Percentiles rank a stretch among this genome's conserved stretches.
phyloP scores from a whole-genome alignment of 495 filamentous ascomycete genomes.

The Rostrohypoxylon terebratum region DNA sequence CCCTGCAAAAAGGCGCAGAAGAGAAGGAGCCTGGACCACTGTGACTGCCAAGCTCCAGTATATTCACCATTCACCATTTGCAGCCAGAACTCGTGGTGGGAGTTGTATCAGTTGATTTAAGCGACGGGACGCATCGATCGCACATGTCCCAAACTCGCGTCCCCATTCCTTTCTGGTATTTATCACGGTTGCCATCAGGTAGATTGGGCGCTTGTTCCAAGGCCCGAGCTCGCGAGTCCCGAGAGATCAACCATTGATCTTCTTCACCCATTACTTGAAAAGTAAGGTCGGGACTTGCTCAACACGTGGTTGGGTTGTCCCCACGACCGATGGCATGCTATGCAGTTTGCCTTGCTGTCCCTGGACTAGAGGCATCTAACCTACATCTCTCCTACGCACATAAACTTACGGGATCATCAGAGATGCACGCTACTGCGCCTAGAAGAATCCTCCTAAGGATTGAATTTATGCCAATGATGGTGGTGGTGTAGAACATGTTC shows the following conservation, averaged over 20 bases:
- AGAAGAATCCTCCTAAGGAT: not conserved
- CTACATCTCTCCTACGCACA: not conserved
- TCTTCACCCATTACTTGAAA: conserved; percentile 31
- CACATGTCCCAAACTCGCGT: conserved; percentile 5
- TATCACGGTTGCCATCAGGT: conserved; percentile 2
- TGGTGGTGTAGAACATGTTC: conserved; percentile 2
- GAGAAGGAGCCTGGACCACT: conserved; percentile 28
- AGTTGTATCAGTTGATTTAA: conserved; percentile 3
- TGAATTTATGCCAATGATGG: not conserved
- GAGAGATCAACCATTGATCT: conserved; percentile 36
- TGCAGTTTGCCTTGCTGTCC: conserved; percentile 28
- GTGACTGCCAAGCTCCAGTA: conserved; percentile 6
- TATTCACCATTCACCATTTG: conserved; percentile 11
- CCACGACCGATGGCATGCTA: conserved; percentile 20
- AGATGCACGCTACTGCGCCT: conserved; percentile 12
- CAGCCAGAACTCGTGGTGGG: not conserved
- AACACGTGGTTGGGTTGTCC: conserved; percentile 39
- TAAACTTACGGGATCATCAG: conserved; percentile 18
- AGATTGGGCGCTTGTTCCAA: conserved; percentile 32
- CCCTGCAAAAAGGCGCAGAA: conserved; percentile 20
- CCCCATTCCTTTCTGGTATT: conserved; percentile 3
- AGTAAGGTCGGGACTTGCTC: conserved; percentile 37
- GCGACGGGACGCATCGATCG: conserved; percentile 21
- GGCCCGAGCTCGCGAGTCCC: conserved; percentile 23
- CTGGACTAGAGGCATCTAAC: conserved; percentile 11